Conservation (phyloP, 1,139 yeast genomes). For the Lodderomyces parapsilosis region DNA sequence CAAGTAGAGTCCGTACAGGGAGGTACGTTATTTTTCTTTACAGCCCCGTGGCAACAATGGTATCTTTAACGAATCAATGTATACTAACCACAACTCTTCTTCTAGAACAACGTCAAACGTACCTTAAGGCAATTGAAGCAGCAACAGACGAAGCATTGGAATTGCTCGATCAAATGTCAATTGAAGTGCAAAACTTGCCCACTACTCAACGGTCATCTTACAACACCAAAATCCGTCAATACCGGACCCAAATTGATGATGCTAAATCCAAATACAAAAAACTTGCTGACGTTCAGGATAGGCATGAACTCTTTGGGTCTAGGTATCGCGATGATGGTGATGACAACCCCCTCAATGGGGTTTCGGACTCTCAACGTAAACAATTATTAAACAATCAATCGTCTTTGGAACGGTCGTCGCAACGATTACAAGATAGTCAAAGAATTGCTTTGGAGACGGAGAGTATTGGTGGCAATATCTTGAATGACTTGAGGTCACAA, state of each 20-base stretch:
- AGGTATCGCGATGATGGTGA: constrained; percentile 34
- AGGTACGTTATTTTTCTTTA: constrained; percentile 35
- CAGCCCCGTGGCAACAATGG: constrained; percentile 1
- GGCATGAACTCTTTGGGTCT: constrained; percentile 66
- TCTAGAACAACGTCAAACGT: constrained; percentile 45
- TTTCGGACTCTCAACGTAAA: constrained; percentile 72
- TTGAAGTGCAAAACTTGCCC: constrained; percentile 80
- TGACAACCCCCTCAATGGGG: constrained; percentile 13
- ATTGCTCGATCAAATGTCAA: constrained; percentile 73
- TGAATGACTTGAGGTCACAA: constrained; percentile 87
- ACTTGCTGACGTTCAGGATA: constrained; percentile 60
- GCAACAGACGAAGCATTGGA: constrained; percentile 79
- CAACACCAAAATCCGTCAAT: constrained; percentile 71
- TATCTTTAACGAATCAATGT: too few relatives aligned
- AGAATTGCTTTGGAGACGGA: constrained; percentile 93
- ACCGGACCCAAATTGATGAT: constrained; percentile 59
- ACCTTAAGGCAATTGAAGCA: constrained; percentile 60
- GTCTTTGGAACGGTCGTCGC: constrained; percentile 78
- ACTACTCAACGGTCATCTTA: constrained; percentile 64
- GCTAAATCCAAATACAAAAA: constrained; percentile 52
- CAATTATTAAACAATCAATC: constrained; percentile 78
- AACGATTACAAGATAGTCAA: constrained; percentile 82
- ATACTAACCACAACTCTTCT: constrained; percentile 18
- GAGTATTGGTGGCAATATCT: constrained; percentile 83
- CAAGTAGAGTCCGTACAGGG: constrained; percentile 54